These are phyloP conservation scores for Mucor circinelloides DNA, from an alignment of 371 early-diverging fungal genomes.

Conservation along the genomic window DNA sequence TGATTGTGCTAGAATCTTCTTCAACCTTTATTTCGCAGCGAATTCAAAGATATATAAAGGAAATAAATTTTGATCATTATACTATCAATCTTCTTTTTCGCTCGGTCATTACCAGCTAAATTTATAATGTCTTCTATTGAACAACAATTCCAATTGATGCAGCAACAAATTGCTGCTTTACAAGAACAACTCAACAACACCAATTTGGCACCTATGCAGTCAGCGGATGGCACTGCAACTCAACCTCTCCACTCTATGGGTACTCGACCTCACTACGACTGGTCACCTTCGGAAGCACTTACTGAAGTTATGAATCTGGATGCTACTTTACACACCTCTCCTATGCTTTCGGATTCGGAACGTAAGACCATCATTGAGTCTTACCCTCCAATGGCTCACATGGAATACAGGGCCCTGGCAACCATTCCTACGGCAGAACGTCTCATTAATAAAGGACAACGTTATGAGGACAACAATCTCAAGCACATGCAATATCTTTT, in stretches of 20 bases:
- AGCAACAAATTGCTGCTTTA: neutral
- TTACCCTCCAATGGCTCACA: constrained; percentile 5
- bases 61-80: neutral
- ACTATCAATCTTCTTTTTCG: constrained; percentile 2
- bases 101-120: constrained; percentile 1
- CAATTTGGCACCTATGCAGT: neutral
- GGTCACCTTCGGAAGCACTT: constrained; percentile 5
- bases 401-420: constrained; percentile 16
- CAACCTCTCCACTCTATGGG: neutral
- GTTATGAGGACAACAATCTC: neutral
- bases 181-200: neutral
- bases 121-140: neutral
- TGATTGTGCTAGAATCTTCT: constrained; percentile 12
- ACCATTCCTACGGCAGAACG: constrained; percentile 11
- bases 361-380: constrained; percentile 10
- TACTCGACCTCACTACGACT: constrained; percentile 7
- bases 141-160: neutral
- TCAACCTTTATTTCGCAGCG: constrained; percentile 7
- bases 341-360: constrained; percentile 1
- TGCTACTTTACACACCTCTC: neutral
- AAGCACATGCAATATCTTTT: constrained; percentile 13
- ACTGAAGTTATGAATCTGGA: neutral
- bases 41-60: constrained; percentile 6
- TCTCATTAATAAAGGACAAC: constrained; percentile 8
- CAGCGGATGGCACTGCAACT: neutral